These are phyloP conservation scores for Jatropha multifida DNA, from an alignment of 441 rosid species.

Conservation along the genomic window DNA sequence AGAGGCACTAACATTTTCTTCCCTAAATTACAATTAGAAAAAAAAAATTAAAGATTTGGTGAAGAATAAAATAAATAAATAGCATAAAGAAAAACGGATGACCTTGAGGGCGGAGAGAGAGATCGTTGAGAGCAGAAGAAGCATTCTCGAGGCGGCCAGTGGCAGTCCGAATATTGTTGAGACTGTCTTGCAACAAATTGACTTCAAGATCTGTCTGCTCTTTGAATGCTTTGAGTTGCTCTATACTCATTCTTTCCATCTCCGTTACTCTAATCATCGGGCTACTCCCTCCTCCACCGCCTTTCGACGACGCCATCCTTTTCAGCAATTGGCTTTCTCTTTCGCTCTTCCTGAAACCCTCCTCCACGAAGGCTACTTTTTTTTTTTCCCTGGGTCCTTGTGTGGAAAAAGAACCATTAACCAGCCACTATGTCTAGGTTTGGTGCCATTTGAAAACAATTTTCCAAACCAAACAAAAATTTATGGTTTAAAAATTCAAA, in stretches of 20 bases:
- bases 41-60: background rate
- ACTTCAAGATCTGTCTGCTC: conserved; percentile 90
- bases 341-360: too few species aligned
- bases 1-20: conserved; percentile 88
- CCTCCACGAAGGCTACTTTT: too few species aligned
- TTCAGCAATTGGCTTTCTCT: too few species aligned
- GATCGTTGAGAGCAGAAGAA: conserved; percentile 77
- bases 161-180: conserved; percentile 93
- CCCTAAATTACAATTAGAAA: conserved; percentile 27
- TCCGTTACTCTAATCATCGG: conserved; percentile 37
- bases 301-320: conserved; percentile 50
- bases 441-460: too few species aligned
- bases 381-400: too few species aligned
- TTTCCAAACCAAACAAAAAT: too few species aligned
- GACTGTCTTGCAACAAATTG: conserved; percentile 87
- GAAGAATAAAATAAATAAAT: background rate
- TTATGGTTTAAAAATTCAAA: too few species aligned
- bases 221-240: conserved; percentile 80
- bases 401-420: too few species aligned
- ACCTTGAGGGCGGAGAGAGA: conserved; percentile 78
- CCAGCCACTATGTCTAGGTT: too few species aligned
- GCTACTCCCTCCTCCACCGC: conserved; percentile 21
- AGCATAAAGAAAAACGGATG: background rate
- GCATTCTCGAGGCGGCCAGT: conserved; percentile 78
- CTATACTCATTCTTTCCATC: conserved; percentile 82